These are phyloP conservation scores for Solanum boliviense DNA, from an alignment of 257 asterid genomes.

Conservation along the genomic window DNA sequence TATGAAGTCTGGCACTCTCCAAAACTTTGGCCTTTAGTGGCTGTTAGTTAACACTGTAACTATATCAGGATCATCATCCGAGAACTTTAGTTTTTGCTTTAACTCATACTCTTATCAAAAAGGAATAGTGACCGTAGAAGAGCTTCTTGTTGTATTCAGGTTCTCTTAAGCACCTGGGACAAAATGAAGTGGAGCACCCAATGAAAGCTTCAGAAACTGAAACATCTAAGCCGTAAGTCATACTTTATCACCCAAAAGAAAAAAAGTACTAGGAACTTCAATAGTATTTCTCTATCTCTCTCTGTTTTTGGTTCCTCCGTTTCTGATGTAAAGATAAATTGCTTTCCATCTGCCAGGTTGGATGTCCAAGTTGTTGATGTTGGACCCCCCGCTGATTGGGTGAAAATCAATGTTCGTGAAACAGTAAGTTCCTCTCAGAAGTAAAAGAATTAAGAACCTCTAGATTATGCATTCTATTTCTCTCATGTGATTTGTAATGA, in stretches of 20 bases:
- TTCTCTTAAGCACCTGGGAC: conserved; percentile 81
- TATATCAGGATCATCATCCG: not conserved
- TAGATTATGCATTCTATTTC: not conserved
- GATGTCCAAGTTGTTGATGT: conserved; percentile 60
- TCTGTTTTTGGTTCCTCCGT: not conserved
- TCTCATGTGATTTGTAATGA: not conserved
- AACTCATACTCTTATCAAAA: not conserved
- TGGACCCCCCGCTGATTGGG: conserved; percentile 96
- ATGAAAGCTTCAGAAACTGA: conserved; percentile 59
- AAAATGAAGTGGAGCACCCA: conserved; percentile 55
- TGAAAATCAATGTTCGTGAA: conserved; percentile 80
- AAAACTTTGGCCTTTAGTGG: not conserved
- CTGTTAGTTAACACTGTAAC: not conserved
- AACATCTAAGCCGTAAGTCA: conserved; percentile 61
- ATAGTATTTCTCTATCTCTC: not conserved
- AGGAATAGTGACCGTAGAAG: not conserved
- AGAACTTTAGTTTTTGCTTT: not conserved
- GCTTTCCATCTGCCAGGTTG: conserved; percentile 30
- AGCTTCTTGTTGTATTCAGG: conserved; percentile 23
- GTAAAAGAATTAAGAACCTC: not conserved
- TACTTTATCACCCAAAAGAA: not conserved
- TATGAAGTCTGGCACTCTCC: not conserved
- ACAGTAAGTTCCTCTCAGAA: conserved; percentile 37
- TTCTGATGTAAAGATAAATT: not conserved
- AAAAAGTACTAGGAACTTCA: not conserved